Evolutionary conservation across 306 rosid genomes (phyloP).

Genomic region (Phaseolus lunatus): DNA sequence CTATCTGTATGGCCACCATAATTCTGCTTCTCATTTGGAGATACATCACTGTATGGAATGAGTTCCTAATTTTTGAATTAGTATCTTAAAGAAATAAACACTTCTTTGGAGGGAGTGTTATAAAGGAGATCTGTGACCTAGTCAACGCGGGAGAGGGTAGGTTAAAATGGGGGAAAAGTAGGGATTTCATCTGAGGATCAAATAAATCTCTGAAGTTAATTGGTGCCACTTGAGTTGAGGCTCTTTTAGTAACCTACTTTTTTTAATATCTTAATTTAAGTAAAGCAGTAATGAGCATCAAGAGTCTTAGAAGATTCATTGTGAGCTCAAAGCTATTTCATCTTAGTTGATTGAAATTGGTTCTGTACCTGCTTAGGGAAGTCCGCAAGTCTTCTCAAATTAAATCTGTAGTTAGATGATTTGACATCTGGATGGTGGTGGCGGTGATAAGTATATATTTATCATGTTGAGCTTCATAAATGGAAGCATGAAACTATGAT

Average conservation of each 20-base stretch:
- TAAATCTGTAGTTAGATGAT: constrained; percentile 27
- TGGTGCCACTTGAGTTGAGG: background rate
- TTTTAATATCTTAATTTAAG: background rate
- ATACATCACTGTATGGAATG: background rate
- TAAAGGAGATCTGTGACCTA: background rate
- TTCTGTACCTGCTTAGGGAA: constrained; percentile 8
- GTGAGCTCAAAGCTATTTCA: background rate
- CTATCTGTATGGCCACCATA: background rate
- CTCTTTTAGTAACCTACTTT: background rate
- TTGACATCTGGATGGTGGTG: constrained; percentile 8
- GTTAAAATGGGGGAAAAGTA: background rate
- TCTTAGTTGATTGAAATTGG: constrained; percentile 28
- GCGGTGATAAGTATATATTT: constrained; percentile 1
- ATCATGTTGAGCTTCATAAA: background rate
- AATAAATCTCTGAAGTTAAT: background rate
- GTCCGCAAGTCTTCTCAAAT: constrained; percentile 27
- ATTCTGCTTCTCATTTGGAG: background rate
- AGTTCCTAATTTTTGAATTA: background rate
- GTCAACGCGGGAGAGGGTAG: background rate
- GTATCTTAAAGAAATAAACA: background rate
- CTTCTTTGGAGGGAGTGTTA: background rate
- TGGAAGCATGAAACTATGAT: background rate
- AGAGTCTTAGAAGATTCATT: background rate
- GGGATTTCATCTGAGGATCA: background rate
- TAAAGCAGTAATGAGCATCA: background rate